Conservation (phyloP, 1,139 yeast genomes). For the Diutina catenulata region DNA sequence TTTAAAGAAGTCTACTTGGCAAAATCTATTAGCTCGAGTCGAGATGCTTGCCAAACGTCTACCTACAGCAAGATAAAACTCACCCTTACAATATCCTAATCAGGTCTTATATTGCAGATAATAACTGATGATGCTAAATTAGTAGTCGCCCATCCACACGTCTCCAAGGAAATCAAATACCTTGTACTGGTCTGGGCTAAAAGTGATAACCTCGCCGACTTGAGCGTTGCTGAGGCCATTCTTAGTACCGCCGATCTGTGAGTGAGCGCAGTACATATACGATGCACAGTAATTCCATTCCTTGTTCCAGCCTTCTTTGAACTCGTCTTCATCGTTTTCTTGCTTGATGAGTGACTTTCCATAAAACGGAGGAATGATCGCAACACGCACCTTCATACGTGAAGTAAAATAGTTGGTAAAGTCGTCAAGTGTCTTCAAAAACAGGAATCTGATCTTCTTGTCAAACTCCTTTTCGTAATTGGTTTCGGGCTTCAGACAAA, state of each 20-base stretch:
- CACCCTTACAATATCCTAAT: no score
- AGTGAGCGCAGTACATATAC: slow-evolving; percentile 29
- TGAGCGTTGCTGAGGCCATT: background rate
- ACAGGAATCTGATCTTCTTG: slow-evolving; percentile 7
- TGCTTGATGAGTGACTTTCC: slow-evolving; percentile 4
- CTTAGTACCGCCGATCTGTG: slow-evolving; percentile 18
- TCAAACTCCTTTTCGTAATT: slow-evolving; percentile 8
- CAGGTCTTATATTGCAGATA: no score
- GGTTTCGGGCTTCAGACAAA: slow-evolving; percentile 8
- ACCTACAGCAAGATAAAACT: no score
- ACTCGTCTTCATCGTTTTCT: slow-evolving; percentile 17
- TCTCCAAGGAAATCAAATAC: background rate
- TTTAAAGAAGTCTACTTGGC: no score
- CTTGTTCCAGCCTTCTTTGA: slow-evolving; percentile 19
- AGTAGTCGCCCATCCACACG: slow-evolving; percentile 1
- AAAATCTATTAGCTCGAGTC: no score
- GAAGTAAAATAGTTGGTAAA: slow-evolving; percentile 18
- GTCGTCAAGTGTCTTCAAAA: slow-evolving; percentile 12
- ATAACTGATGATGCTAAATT: no score
- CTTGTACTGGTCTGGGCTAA: background rate
- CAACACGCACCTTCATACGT: slow-evolving; percentile 15
- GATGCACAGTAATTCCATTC: slow-evolving; percentile 21
- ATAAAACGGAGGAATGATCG: slow-evolving; percentile 22
- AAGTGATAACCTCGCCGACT: background rate
- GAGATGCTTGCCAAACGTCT: no score